Evolutionary conservation across 441 rosid genomes (phyloP).

Genomic region (Syzygium malaccense): DNA sequence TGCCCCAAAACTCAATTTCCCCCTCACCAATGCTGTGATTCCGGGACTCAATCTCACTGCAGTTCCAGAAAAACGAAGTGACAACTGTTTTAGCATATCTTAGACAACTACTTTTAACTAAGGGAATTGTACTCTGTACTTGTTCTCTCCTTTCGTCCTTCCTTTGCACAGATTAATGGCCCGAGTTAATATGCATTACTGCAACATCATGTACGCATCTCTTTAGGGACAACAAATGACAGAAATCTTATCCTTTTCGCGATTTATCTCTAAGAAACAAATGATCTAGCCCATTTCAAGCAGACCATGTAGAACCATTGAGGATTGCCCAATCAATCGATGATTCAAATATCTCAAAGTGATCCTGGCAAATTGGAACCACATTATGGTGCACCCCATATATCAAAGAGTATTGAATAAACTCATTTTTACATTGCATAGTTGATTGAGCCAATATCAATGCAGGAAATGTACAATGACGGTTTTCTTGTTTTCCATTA

Average conservation of each 20-base stretch:
- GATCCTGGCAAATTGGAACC: not conserved
- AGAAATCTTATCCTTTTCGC: not conserved
- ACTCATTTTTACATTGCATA: not conserved
- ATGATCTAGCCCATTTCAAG: not conserved
- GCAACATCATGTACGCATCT: not conserved
- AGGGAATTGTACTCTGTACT: not conserved
- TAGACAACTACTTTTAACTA: not conserved
- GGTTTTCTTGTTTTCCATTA: not conserved
- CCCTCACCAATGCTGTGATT: conserved; percentile 46
- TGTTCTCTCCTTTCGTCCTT: not conserved
- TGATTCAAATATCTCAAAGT: not conserved
- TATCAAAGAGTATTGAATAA: not conserved
- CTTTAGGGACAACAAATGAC: not conserved
- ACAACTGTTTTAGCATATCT: not conserved
- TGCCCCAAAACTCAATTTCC: conserved; percentile 40
- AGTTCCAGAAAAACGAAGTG: not conserved
- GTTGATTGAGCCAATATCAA: not conserved
- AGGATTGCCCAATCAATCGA: not conserved
- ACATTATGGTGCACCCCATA: not conserved
- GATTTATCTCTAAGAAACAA: not conserved
- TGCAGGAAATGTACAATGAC: not conserved
- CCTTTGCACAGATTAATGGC: not conserved
- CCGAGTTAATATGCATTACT: not conserved
- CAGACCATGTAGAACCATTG: not conserved
- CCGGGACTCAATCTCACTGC: conserved; percentile 42